Base-by-base conservation (phyloP, 2,329 filamentous ascomycete species). In the Arthrobotrys pseudoclavata region DNA sequence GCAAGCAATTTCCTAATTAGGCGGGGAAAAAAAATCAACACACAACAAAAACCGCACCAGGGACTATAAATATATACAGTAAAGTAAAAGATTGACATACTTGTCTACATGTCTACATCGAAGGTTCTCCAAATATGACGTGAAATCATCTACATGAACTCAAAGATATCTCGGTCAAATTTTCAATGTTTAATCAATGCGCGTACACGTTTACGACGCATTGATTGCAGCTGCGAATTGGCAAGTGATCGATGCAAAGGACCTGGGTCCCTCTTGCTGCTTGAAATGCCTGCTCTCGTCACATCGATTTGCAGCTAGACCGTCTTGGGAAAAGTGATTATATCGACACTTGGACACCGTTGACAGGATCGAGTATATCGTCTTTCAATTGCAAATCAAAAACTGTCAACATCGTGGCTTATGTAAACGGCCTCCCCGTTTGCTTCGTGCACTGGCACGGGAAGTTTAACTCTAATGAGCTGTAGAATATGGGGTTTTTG, bases 281-380 rank as follows among this genome's bases (percentile, higher is more conserved):
- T 69, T 2, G 64, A 70, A 20, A 76, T 76, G 72, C 72, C 66
- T 69, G 72, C 40, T 76, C 72, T 76, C 66, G 72, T 76, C 72
- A 76, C 72, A 76, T 76, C 45, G 40, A 60, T 76, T 76, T 76
- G 57, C 72, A 53, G 57, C 72, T 69, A 69, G 63, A 31, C 72
- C 72, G 29, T 76, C 72, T 76, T 76, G 72, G 72, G 72, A 76
- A 76, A 76, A 64, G 72, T 76, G 64, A 76, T 70, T 63, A 42
- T 69, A 69, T 76, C 72, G 72, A 76, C 72, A 76, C 72, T 60
- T 70, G 72, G 57, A 76, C 66, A 47, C 52, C 60, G 55, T 63
- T 76, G 63, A 70, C 72, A 76, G 72, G 72, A 70, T 72, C 69
- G 52, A 47, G 15, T 15, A 40, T 69, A 76, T 76, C 72, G 72